phyloP scores from a whole-genome alignment of 257 asterid genomes.

The Lantana camara region DNA sequence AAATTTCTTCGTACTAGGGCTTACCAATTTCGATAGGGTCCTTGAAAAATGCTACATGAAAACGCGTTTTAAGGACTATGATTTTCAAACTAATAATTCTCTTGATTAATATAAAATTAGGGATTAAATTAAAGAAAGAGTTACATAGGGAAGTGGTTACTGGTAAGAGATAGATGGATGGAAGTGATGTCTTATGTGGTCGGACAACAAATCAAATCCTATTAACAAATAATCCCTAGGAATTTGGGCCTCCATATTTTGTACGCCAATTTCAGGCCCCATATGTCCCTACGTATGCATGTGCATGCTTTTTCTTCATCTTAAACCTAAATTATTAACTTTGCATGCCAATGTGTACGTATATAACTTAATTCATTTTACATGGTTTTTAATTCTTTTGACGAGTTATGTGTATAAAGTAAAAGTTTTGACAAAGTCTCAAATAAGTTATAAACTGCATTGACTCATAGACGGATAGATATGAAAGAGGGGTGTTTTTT shows the following conservation, averaged over 20 bases:
- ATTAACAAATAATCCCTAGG: conserved; percentile 1
- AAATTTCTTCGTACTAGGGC: conserved; percentile 36
- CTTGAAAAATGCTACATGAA: conserved; percentile 52
- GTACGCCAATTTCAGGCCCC: conserved; percentile 31
- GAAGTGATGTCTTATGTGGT: conserved; percentile 63
- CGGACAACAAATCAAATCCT: conserved; percentile 44
- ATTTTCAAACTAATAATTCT: conserved; percentile 50
- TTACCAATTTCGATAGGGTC: conserved; percentile 40
- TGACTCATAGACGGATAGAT: too few species aligned
- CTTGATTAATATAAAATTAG: conserved; percentile 7
- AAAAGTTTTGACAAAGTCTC: background rate
- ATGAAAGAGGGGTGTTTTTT: too few species aligned
- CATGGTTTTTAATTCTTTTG: too few species aligned
- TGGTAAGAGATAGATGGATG: conserved; percentile 44
- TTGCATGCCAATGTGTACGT: background rate
- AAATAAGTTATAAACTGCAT: background rate
- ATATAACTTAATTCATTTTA: background rate
- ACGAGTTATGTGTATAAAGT: too few species aligned
- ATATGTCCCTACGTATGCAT: conserved; percentile 46
- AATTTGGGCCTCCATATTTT: conserved; percentile 31
- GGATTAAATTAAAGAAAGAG: conserved; percentile 1
- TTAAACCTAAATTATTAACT: too few species aligned
- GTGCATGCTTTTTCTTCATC: conserved; percentile 31
- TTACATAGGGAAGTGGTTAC: conserved; percentile 43
- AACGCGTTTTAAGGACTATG: conserved; percentile 63